Evolutionary conservation across 176 grass and related monocot species (phyloP), one percentile per base, ranked within the genome.

Genomic region (Oryza australiensis): DNA sequence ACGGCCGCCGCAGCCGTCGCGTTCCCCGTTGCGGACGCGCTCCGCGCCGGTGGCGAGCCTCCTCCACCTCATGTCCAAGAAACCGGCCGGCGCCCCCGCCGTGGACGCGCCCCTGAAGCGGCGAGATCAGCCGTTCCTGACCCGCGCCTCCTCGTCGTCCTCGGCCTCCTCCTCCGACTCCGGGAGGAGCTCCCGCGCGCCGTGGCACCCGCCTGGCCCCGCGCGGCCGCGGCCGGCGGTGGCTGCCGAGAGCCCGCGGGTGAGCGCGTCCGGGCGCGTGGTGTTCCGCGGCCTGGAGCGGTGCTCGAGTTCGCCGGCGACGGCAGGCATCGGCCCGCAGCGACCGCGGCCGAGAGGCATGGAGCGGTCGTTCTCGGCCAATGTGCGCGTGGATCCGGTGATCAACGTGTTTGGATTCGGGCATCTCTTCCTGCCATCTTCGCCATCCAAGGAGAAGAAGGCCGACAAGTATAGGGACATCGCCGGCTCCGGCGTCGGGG

Each of bases 201-300:
- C 64, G 53, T 89, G 64, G 87, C 65, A 34, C 14, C 80, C 28
- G 7, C 32, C 55, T 2, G 32, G 7, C 0, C 76, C 81, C 1
- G 22, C 63, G 0, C 73, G 76, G 3, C 76, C 74, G 38, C 78
- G 74, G 0, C 76, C 71, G 0, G 76, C 80, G 5, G 53, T 26
- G 24, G 79, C 80, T 13, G 92, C 76, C 62, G 92, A 94, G 60
- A 94, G 88, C 76, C 88, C 92, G 10, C 92, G 92, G 0, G 84
- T 94, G 68, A 94, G 84, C 66, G 76, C 92, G 72, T 88, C 88
- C 13, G 92, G 88, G 3, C 89, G 86, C 48, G 86, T 94, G 28
- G 80, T 94, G 40, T 94, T 94, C 88, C 92, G 89, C 9, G 72
- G 88, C 15, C 68, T 94, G 76, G 92, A 94, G 88, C 86, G 92